Conservation (phyloP, 352 stramenopile species). For the Phytopythium ostracodes region DNA sequence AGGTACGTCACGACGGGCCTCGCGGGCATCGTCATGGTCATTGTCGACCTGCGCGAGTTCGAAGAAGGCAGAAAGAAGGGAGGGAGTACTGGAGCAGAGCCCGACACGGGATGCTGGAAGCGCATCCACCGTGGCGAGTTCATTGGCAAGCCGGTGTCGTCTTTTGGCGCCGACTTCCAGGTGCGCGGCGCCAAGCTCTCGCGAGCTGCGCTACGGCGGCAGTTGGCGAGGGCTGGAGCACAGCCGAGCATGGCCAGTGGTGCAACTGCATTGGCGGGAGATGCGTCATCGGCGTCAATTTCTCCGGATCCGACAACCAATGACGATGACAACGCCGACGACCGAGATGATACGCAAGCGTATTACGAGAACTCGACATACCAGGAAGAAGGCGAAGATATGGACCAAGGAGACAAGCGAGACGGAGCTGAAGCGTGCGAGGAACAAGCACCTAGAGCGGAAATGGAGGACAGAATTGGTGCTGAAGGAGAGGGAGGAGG, state of each 20-base stretch:
- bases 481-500: neutral
- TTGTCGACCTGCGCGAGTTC: slow-evolving; percentile 81
- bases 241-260: neutral
- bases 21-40: slow-evolving; percentile 84
- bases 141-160: slow-evolving; percentile 60
- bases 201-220: slow-evolving; percentile 1
- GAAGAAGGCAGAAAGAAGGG: slow-evolving; percentile 19
- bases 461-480: neutral
- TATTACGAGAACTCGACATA: neutral
- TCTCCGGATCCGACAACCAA: neutral
- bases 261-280: neutral
- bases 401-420: neutral
- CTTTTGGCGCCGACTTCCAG: slow-evolving; percentile 66
- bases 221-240: neutral
- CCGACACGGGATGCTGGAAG: slow-evolving; percentile 57
- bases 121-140: slow-evolving; percentile 61
- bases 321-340: neutral
- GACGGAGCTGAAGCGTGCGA: neutral
- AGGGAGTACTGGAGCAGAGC: slow-evolving; percentile 14
- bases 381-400: neutral
- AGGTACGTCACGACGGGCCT: slow-evolving; percentile 84
- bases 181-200: slow-evolving; percentile 49
- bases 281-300: neutral
- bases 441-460: neutral
- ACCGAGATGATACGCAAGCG: neutral